Conservation (phyloP, 2,329 filamentous ascomycete species). For the Colletotrichum aenigma region DNA sequence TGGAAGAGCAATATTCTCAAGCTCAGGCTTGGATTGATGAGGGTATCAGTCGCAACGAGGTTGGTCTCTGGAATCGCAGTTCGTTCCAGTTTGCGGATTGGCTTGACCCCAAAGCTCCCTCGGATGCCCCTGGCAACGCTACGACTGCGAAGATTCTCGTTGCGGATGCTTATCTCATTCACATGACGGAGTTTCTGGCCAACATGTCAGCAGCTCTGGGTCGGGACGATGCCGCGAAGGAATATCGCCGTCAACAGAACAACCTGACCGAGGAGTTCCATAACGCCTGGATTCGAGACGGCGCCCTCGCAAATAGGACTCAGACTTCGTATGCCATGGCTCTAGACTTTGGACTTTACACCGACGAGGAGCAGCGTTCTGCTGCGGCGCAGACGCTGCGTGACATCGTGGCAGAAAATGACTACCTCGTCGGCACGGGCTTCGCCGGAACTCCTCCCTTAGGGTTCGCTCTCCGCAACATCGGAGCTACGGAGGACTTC, state of each 20-base stretch:
- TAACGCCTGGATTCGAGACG: constrained; percentile 32
- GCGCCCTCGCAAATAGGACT: constrained; percentile 37
- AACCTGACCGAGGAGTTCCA: constrained; percentile 31
- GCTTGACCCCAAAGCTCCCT: constrained; percentile 51
- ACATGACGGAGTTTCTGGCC: constrained; percentile 41
- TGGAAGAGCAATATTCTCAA: constrained; percentile 41
- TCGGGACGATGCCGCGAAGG: constrained; percentile 25
- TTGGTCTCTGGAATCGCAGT: constrained; percentile 43
- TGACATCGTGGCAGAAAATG: constrained; percentile 33
- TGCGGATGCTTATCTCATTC: constrained; percentile 51
- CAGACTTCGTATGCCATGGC: constrained; percentile 44
- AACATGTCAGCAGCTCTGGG: constrained; percentile 37
- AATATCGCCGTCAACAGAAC: constrained; percentile 24
- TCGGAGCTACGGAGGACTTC: constrained; percentile 33
- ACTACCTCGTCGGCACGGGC: constrained; percentile 43
- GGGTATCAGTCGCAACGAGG: constrained; percentile 34
- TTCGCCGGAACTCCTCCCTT: constrained; percentile 49
- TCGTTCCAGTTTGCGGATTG: constrained; percentile 49
- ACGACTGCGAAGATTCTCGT: constrained; percentile 45
- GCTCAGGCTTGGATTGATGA: constrained; percentile 44
- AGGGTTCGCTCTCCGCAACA: constrained; percentile 31
- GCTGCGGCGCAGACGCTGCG: constrained; percentile 31
- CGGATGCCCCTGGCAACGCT: constrained; percentile 39
- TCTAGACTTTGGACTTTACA: constrained; percentile 40
- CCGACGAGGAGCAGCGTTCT: constrained; percentile 14